Evolutionary conservation across 805 yeast species (phyloP), one percentile per base, ranked within the genome.

Genomic region (Candida rishiriensis): DNA sequence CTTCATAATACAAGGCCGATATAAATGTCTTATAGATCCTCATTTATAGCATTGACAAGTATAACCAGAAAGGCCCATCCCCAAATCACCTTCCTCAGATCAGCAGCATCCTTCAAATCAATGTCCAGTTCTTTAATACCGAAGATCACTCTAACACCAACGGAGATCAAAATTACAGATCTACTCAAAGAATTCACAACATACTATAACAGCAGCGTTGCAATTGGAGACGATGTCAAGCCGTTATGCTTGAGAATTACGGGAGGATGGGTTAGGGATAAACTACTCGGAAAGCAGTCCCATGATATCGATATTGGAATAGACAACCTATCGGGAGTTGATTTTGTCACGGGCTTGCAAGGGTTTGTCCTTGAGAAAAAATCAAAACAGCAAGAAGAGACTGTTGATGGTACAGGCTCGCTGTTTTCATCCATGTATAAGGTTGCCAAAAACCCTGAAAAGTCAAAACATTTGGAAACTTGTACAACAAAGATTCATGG

Each of bases 191-290:
- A 56, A 26, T 63, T 61, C 34, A 55, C 64, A 2, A 38, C 42
- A 13, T 42, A 48, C 18, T 63, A 60, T 39, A 63, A 63, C 41
- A 36, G 37, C 12, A 26, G 40, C 16, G 34, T 43, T n/a, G 41
- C 38, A 3, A 8, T 26, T 3, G 37, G 41, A 3, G 28, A 34
- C 9, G 26, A 40, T 3, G 41, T 33, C 12, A 43, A 54, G 39
- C 60, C 61, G 4, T 40, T 63, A n/a, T 50, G 51, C 3, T 70
- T 86, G 12, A 64, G 99, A 48, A 86, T 93, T 52, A 90, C 97
- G 0, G 99, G 99, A 31, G 99, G 99, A 0, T 91, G 99, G 99
- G 99, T 93, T 2, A 75, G 99, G 54, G 99, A 93, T 63, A 93
- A 93, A 65, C 69, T 93, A 28, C 69, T 93, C 29, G 95, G 96